Conservation (phyloP, 108 stramenopile species). For the Cyclotella cryptica region DNA sequence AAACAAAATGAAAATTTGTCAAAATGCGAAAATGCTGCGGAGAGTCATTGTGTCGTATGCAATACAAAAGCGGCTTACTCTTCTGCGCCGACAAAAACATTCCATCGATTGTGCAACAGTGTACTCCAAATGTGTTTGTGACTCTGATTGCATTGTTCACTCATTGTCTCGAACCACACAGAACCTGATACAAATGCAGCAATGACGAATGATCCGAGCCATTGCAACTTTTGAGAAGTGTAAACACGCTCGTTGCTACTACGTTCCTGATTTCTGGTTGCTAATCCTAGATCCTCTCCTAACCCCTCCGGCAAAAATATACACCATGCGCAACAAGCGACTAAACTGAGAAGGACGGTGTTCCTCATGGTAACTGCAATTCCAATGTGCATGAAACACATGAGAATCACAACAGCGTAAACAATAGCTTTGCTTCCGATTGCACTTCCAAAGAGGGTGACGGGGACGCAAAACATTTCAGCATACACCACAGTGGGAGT, state of each 20-base stretch:
- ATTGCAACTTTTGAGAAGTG: slow-evolving; percentile 2
- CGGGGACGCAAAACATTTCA: slow-evolving; percentile 70
- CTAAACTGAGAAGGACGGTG: slow-evolving; percentile 75
- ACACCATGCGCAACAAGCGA: slow-evolving; percentile 79
- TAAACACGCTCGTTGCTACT: not conserved
- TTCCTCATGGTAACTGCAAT: slow-evolving; percentile 82
- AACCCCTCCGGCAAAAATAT: slow-evolving; percentile 68
- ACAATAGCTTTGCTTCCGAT: slow-evolving; percentile 55
- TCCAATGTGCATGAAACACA: slow-evolving; percentile 79
- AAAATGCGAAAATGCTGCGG: too few species aligned
- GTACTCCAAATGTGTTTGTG: slow-evolving; percentile 76
- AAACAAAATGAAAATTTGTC: not conserved
- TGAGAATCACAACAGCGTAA: slow-evolving; percentile 47
- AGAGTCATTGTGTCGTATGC: too few species aligned
- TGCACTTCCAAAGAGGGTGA: slow-evolving; percentile 63
- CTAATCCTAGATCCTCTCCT: slow-evolving; percentile 21
- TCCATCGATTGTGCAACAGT: slow-evolving; percentile 86
- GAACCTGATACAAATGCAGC: slow-evolving; percentile 61
- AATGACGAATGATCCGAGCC: slow-evolving; percentile 50
- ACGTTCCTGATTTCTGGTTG: not conserved
- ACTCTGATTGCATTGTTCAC: slow-evolving; percentile 70
- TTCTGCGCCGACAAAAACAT: slow-evolving; percentile 89
- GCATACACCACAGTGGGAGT: slow-evolving; percentile 84
- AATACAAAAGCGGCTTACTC: slow-evolving; percentile 53
- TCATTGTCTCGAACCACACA: slow-evolving; percentile 80